Conservation (phyloP, 768 basidiomycete species). For the Lyophyllum semitale region DNA sequence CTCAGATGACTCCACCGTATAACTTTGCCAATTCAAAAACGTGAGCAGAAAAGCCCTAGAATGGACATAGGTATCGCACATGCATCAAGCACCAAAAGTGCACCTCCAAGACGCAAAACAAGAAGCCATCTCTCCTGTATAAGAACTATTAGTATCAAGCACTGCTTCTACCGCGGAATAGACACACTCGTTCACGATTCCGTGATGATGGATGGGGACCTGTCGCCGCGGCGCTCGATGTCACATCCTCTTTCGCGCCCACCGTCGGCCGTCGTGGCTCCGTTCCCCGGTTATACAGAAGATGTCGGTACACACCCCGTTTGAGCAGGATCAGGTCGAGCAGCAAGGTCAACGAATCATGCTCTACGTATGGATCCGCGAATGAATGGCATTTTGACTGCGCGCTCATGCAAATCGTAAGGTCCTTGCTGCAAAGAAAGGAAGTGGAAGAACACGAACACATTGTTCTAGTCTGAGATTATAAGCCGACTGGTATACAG, state of each 20-base stretch:
- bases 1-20: conserved; percentile 79
- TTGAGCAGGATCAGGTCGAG: conserved; percentile 85
- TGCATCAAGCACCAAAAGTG: conserved; percentile 66
- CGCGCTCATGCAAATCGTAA: neutral
- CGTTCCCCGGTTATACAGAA: conserved; percentile 78
- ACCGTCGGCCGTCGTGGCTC: conserved; percentile 52
- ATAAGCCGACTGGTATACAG: conserved; percentile 75
- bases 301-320: conserved; percentile 77
- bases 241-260: conserved; percentile 13
- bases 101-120: conserved; percentile 59
- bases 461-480: conserved; percentile 86
- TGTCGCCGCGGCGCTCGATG: neutral
- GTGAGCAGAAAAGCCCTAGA: neutral
- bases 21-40: conserved; percentile 40
- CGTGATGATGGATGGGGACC: neutral
- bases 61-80: conserved; percentile 48
- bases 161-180: conserved; percentile 27
- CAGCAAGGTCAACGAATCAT: conserved; percentile 70
- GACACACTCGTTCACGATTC: conserved; percentile 5
- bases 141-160: neutral
- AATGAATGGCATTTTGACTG: conserved; percentile 65
- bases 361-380: conserved; percentile 87
- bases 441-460: conserved; percentile 44
- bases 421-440: neutral
- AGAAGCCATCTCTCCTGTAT: conserved; percentile 59